Evolutionary conservation across 2,329 filamentous ascomycete species (phyloP), one percentile per base, ranked within the genome.

Genomic region (Fusarium camptoceras): DNA sequence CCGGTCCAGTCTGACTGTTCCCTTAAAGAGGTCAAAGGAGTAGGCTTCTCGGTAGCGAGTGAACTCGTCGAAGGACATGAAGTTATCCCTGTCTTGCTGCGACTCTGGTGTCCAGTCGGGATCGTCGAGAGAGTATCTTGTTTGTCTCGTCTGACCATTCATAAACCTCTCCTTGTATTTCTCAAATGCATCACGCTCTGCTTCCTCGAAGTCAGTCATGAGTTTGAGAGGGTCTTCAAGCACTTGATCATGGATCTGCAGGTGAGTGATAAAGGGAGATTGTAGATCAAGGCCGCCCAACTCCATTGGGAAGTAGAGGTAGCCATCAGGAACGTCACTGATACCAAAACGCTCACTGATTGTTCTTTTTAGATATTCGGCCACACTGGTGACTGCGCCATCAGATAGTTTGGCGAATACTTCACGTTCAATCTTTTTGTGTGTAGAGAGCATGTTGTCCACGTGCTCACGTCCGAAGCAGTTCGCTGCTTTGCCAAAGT

Each of bases 391-490:
- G 3, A 76, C 62, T 8, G 59, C 43, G 5, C 64, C 64, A 2
- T 68, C 63, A 0, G 77, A 71, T 8, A 78, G 73, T 7, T 77
- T 73, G 5, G 80, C 77, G 70, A 87, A 87, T 8, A 87, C 78
- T 42, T 79, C 77, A 11, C 81, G 76, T 68, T 88, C 85, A 39
- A 85, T 85, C 28, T 80, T 83, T 20, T 82, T 76, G 66, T 86
- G 84, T 0, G 84, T 85, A 5, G 77, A 75, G 6, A 88, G 82
- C 78, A 87, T 85, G 50, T 81, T 81, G 61, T 87, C 83, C 6
- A 88, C 82, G 68, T 88, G 86, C 22, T 80, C 76, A 24, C 79
- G 81, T 1, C 86, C 85, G 57, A 85, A 86, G 66, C 85, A 87
- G 57, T 86, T 84, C 5, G 84, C 83, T 0, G 85, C 77, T 34